These are phyloP conservation scores for Durusdinium trenchii DNA, from an alignment of 73 alveolate genomes.

Conservation along the genomic window DNA sequence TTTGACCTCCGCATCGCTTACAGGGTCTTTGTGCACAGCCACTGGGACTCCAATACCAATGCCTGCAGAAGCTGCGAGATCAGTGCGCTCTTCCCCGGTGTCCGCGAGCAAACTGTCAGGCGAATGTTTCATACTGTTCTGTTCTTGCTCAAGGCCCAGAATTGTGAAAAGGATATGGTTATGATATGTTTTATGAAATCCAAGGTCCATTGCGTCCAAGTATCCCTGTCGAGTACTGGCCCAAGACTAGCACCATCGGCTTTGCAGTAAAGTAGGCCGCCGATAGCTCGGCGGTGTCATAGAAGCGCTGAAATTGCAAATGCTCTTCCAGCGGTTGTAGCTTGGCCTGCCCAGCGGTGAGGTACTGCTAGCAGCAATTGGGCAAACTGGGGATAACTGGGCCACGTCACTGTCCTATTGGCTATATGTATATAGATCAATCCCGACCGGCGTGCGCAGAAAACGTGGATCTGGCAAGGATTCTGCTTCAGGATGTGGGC, in stretches of 20 bases:
- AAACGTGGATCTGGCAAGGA: too few species aligned
- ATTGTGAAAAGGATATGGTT: neutral
- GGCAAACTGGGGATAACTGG: too few species aligned
- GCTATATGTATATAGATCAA: too few species aligned
- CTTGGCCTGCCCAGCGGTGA: slow-evolving; percentile 75
- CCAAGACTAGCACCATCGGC: slow-evolving; percentile 94
- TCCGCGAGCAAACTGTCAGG: neutral
- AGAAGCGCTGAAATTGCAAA: slow-evolving; percentile 56
- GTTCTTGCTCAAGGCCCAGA: neutral
- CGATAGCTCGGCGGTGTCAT: slow-evolving; percentile 54
- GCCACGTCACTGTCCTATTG: too few species aligned
- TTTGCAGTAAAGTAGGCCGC: slow-evolving; percentile 80
- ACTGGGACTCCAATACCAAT: neutral
- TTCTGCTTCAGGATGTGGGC: too few species aligned
- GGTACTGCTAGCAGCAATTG: too few species aligned
- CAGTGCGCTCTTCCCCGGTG: slow-evolving; percentile 62
- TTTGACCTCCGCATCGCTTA: too few species aligned
- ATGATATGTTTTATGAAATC: neutral
- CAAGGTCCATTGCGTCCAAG: neutral
- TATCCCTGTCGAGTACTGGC: slow-evolving; percentile 92
- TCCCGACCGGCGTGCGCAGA: too few species aligned
- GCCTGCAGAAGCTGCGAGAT: slow-evolving; percentile 81
- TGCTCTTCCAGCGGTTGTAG: slow-evolving; percentile 62
- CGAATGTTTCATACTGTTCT: neutral
- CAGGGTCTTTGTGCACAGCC: neutral